Conservation (phyloP, 1,284 basidiomycete species). For the Leccinum subatratum region DNA sequence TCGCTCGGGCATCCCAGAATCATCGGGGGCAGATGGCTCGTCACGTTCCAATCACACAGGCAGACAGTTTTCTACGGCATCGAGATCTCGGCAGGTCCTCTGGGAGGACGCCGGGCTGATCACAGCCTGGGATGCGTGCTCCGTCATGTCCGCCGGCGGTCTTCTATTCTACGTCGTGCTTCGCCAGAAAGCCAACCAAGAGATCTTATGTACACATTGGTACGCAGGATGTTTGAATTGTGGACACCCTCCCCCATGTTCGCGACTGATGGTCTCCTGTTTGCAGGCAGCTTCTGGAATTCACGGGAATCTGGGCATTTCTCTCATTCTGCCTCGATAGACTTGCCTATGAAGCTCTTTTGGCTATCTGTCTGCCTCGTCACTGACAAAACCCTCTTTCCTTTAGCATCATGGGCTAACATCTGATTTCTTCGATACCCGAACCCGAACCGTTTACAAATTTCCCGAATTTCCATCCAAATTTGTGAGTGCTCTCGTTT, state of each 20-base stretch:
- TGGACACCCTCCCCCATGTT: not conserved
- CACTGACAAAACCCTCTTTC: not conserved
- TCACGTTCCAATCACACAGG: constrained; percentile 6
- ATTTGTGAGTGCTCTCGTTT: constrained; percentile 1
- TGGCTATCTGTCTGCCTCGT: not conserved
- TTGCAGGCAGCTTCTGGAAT: constrained; percentile 7
- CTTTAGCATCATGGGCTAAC: not conserved
- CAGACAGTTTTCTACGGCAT: constrained; percentile 9
- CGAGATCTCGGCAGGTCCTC: constrained; percentile 8
- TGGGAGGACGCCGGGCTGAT: constrained; percentile 8
- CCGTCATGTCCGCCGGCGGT: constrained; percentile 4
- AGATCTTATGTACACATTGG: constrained; percentile 3
- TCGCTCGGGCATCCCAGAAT: constrained; percentile 1
- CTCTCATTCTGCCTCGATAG: not conserved
- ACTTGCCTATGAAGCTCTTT: not conserved
- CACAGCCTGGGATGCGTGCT: constrained; percentile 10
- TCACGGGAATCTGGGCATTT: constrained; percentile 1
- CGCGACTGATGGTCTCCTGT: not conserved
- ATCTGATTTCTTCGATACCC: constrained; percentile 10
- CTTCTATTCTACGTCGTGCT: constrained; percentile 8
- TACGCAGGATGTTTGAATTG: not conserved
- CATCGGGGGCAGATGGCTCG: constrained; percentile 10
- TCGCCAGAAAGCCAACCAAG: not conserved
- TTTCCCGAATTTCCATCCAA: constrained; percentile 1
- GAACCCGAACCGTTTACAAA: constrained; percentile 11